A percentile compares a stretch with the other conserved stretches of the same genome.
Evolutionary conservation across 805 yeast species (phyloP).

Genomic region (Candida montana): DNA sequence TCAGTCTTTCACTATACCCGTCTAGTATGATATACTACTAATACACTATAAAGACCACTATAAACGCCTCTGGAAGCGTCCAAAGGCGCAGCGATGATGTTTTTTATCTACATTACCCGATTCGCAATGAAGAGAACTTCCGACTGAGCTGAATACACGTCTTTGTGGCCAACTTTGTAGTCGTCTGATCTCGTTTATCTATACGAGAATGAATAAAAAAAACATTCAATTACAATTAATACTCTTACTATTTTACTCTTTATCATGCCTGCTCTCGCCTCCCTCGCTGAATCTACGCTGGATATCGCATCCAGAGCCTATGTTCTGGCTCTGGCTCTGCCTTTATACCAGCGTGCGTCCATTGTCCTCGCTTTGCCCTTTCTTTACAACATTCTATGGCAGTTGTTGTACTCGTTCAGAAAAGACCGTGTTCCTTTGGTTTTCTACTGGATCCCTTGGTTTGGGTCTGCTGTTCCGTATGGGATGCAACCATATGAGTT

Average conservation of each 20-base stretch:
- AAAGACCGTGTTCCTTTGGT: conserved; percentile 86
- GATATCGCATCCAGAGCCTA: conserved; percentile 11
- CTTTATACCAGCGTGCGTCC: conserved; percentile 33
- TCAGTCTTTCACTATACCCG: too few relatives aligned
- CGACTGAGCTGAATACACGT: neutral
- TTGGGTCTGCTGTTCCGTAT: conserved; percentile 83
- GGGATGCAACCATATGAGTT: conserved; percentile 94
- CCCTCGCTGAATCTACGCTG: conserved; percentile 12
- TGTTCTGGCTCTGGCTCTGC: conserved; percentile 27
- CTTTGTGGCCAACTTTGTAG: too few relatives aligned
- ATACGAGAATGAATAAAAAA: too few relatives aligned
- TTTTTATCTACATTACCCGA: conserved; percentile 30
- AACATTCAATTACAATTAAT: too few relatives aligned
- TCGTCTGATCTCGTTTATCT: too few relatives aligned
- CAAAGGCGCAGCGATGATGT: neutral
- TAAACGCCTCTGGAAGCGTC: too few relatives aligned
- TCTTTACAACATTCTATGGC: conserved; percentile 60
- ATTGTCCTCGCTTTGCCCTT: conserved; percentile 44
- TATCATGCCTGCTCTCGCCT: conserved; percentile 14
- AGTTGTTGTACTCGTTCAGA: conserved; percentile 62
- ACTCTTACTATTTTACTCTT: too few relatives aligned
- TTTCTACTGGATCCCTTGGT: conserved; percentile 91
- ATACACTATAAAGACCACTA: too few relatives aligned
- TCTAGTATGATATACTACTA: too few relatives aligned
- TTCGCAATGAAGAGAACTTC: conserved; percentile 16